Base-by-base conservation (phyloP, 371 early-diverging fungal genomes). In the Synchytrium microbalum region DNA sequence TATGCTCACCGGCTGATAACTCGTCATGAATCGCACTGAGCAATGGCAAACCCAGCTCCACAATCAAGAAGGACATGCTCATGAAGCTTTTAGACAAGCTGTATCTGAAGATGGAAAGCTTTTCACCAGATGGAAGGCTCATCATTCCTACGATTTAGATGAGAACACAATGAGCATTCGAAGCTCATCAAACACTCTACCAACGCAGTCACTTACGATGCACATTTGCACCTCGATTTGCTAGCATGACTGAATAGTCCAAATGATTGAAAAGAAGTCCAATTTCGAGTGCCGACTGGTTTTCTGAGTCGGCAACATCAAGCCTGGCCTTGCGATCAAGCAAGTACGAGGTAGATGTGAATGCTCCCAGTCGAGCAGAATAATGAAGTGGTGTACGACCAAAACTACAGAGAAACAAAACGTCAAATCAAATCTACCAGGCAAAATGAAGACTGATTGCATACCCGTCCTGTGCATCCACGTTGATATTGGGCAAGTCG, bases 311-410 rank as follows among this genome's bases (percentile, higher is more conserved):
- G 5, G 60, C 46, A n/a, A 62, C 59, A 62, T 83, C 73, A 23
- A 79, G 31, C 51, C 72, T 59, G 3, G 73, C 73, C 0, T 69
- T 68, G 46, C 71, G 14, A n/a, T 73, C 62, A 2, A 81, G 30
- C 1, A 83, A 63, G n/a, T 74, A 65, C 2, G 77, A 72, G 2
- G 80, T 70, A 58, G 81, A 80, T 5, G 83, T 81, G 57, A 79
- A 84, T 2, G 86, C 82, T 5, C 84, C 84, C 2, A 76, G 69
- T 52, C 73, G 62, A 8, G 80, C 84, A 23, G 84, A 81, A 63
- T 86, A 86, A 60, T 86, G 86, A 23, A 86, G 64, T 10, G 84
- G 80, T 0, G 80, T 81, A 32, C 84, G 66, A 1, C 54, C 76
- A 53, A 69, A 73, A 13, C 71, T 54, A 0, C n/a, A n/a, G 51